Conservation (phyloP, 2,329 filamentous ascomycete genomes). For the Fusarium sp. region DNA sequence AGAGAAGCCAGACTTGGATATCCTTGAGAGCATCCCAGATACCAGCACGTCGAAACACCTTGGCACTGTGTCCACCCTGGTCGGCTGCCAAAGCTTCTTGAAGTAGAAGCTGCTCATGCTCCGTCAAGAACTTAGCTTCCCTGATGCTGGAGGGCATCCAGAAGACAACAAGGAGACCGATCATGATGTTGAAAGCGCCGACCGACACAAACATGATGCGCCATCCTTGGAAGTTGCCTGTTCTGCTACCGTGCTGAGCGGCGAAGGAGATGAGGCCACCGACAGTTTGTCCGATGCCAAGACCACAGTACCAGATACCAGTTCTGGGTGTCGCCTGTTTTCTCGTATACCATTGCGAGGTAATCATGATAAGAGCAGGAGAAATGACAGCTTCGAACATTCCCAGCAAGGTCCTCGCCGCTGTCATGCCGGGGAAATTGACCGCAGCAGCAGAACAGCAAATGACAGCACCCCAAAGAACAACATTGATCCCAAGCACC, state of each 20-base stretch:
- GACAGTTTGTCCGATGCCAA: slow-evolving; percentile 3
- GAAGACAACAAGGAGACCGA: slow-evolving; percentile 2
- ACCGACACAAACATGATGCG: slow-evolving; percentile 11
- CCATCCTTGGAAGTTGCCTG: slow-evolving; percentile 4
- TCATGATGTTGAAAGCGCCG: background rate
- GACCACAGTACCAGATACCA: slow-evolving; percentile 17
- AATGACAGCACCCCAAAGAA: slow-evolving; percentile 12
- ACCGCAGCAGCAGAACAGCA: slow-evolving; percentile 9
- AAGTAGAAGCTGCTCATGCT: slow-evolving; percentile 1
- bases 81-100: slow-evolving; percentile 7
- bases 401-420: slow-evolving; percentile 16
- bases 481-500: slow-evolving; percentile 3
- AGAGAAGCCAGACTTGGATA: slow-evolving; percentile 1
- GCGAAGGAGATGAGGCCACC: slow-evolving; percentile 14
- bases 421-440: slow-evolving; percentile 6
- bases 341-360: slow-evolving; percentile 13
- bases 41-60: background rate
- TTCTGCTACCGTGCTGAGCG: slow-evolving; percentile 5
- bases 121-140: slow-evolving; percentile 5
- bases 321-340: slow-evolving; percentile 9
- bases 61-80: background rate
- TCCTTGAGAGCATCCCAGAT: slow-evolving; percentile 14
- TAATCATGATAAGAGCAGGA: slow-evolving; percentile 7
- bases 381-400: slow-evolving; percentile 12
- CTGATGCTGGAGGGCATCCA: slow-evolving; percentile 13